Percentiles rank a stretch among this genome's conserved stretches.
Conservation (phyloP, 129 eudicot genomes). For the Mikania micrantha region DNA sequence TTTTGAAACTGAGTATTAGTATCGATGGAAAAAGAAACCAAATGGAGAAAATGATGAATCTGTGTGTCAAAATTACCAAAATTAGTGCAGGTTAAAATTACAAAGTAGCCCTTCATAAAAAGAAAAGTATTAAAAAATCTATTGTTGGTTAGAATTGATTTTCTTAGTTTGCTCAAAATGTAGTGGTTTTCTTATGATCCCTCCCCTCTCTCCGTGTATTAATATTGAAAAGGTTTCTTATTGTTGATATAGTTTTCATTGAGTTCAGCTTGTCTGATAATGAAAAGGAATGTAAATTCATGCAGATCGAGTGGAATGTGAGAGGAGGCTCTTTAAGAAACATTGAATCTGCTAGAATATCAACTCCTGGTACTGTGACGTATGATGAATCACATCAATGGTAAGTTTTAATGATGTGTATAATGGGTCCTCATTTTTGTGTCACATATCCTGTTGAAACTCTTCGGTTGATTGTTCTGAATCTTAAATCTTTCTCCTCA, state of each 20-base stretch:
- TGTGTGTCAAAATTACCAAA: too few species aligned
- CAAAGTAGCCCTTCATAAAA: too few species aligned
- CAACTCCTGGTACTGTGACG: slow-evolving; percentile 76
- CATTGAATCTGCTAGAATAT: slow-evolving; percentile 84
- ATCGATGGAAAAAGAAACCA: too few species aligned
- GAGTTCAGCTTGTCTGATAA: not conserved
- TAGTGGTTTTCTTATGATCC: too few species aligned
- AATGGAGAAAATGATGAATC: too few species aligned
- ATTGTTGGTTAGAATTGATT: too few species aligned
- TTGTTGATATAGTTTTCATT: slow-evolving; percentile 5
- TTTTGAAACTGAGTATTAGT: too few species aligned
- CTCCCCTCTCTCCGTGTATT: too few species aligned
- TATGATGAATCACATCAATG: slow-evolving; percentile 78
- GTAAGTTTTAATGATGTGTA: slow-evolving; percentile 35
- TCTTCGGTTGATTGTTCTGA: slow-evolving; percentile 1
- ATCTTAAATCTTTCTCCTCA: not conserved
- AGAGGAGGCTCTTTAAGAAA: slow-evolving; percentile 90
- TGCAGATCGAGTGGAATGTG: slow-evolving; percentile 92
- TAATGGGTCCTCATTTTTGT: not conserved
- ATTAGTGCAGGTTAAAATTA: too few species aligned
- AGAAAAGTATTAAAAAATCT: too few species aligned
- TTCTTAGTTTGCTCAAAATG: too few species aligned
- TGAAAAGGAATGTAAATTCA: slow-evolving; percentile 7
- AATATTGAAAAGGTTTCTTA: not conserved
- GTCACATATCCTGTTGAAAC: not conserved